Evolutionary conservation across 768 basidiomycete genomes (phyloP).

Genomic region (Pleurotus djamor): DNA sequence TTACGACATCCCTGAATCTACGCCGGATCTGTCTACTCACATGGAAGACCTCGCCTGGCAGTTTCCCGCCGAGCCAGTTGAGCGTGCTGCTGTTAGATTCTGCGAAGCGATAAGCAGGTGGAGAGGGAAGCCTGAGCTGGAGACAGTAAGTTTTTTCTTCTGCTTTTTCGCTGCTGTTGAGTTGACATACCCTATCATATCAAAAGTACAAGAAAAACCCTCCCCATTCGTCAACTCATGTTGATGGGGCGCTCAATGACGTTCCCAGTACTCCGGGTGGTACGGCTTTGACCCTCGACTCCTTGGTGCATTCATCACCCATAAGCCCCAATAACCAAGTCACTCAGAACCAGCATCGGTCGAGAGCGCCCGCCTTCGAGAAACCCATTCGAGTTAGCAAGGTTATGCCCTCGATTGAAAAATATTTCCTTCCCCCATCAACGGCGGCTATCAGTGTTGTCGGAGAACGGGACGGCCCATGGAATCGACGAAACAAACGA

Average conservation of each 20-base stretch:
- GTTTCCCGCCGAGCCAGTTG: slow-evolving; percentile 80
- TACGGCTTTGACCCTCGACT: slow-evolving; percentile 56
- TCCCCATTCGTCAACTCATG: slow-evolving; percentile 18
- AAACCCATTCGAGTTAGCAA: slow-evolving; percentile 12
- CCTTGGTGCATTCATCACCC: slow-evolving; percentile 69
- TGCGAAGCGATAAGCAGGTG: slow-evolving; percentile 81
- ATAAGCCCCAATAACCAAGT: slow-evolving; percentile 41
- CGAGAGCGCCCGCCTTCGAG: slow-evolving; percentile 5
- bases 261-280: slow-evolving; percentile 23
- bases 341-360: slow-evolving; percentile 23
- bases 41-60: slow-evolving; percentile 79
- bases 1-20: slow-evolving; percentile 67
- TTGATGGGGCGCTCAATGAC: slow-evolving; percentile 6
- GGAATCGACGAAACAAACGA: slow-evolving; percentile 20
- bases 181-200: slow-evolving; percentile 10
- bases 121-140: slow-evolving; percentile 84
- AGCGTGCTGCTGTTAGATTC: slow-evolving; percentile 74
- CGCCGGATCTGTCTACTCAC: slow-evolving; percentile 75
- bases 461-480: slow-evolving; percentile 11
- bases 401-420: slow-evolving; percentile 41
- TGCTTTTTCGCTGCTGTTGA: background rate
- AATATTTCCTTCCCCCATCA: slow-evolving; percentile 38
- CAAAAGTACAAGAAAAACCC: slow-evolving; percentile 57
- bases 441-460: slow-evolving; percentile 5
- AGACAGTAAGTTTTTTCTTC: slow-evolving; percentile 55